Evolutionary conservation across 75 land plant genomes (phyloP), one percentile per base, ranked within the genome.

Genomic region (Selaginella tamariscina): DNA sequence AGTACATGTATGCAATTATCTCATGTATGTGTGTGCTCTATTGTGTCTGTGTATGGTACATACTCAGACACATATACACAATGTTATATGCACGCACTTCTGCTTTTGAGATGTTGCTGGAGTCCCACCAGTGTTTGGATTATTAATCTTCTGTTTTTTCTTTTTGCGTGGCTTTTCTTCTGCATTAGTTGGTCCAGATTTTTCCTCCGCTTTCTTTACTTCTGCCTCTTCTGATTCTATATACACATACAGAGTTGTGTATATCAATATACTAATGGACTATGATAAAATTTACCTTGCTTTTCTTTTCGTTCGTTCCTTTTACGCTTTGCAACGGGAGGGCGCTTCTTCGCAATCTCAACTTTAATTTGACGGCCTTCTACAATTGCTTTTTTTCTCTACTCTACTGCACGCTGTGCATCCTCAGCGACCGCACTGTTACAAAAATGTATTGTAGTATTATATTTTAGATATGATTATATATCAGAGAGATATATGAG

Each of bases 361-460:
- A 91, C 97, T 70, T 57, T 73, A 65, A 95, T 86, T 69, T 88
- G 90, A 22, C 99, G 77, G 2, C 97, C 92, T 70, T 79, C 80
- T 54, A 95, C 32, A 63, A 62, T 29, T 8, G 70, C 54, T 44
- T 87, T 92, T 82, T 91, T 83, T 68, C 88, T 95, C 56, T 65
- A 33, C 70, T 90, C 80, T 68, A 95, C 81, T 30, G 97, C 85
- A 65, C 82, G 87, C 18, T 73, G 59, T 56, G 92, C 97, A 95
- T 95, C 97, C 71, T 87, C 92, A 5, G 69, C 55, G 1, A 78
- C 73, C 64, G 96, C 99, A 83, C 99, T 95, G 69, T 39, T 31
- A 56, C 29, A 32, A 64, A 49, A 65, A 55, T 15, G 67, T 77
- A n/a, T n/a, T n/a, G n/a, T n/a, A n/a, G n/a, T n/a, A n/a, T n/a